Conservation (phyloP, 257 asterid species). For the Forsythia suspensa region DNA sequence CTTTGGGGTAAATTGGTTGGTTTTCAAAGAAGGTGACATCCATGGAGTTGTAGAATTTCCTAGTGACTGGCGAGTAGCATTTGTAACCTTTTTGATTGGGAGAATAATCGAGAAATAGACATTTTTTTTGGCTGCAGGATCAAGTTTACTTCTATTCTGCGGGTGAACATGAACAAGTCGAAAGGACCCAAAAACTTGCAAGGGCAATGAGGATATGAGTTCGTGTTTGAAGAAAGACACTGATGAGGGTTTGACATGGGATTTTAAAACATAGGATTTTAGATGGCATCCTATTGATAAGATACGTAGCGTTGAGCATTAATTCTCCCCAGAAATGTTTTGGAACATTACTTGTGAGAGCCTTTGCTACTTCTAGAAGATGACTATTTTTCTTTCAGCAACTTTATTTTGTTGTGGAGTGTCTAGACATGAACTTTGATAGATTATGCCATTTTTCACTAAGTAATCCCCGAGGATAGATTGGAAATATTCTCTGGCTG, state of each 20-base stretch:
- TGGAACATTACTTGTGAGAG: not conserved
- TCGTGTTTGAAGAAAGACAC: not conserved
- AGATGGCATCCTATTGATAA: not conserved
- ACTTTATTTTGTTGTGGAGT: not conserved
- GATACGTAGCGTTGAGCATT: not conserved
- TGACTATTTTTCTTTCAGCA: not conserved
- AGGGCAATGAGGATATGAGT: not conserved
- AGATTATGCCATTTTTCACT: not conserved
- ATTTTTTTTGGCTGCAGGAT: not conserved
- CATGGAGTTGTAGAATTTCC: slow-evolving; percentile 5
- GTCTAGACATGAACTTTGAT: not conserved
- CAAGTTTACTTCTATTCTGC: not conserved
- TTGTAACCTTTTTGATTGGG: slow-evolving; percentile 14
- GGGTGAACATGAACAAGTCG: not conserved
- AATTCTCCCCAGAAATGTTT: not conserved
- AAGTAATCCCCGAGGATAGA: not conserved
- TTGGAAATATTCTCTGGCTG: not conserved
- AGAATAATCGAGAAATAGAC: slow-evolving; percentile 9
- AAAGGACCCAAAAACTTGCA: not conserved
- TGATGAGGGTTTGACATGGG: not conserved
- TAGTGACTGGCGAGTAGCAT: slow-evolving; percentile 10
- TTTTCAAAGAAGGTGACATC: slow-evolving; percentile 16
- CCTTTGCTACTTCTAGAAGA: not conserved
- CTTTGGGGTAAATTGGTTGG: not conserved
- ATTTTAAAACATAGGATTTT: not conserved